Evolutionary conservation across 108 stramenopile species (phyloP), one percentile per base, ranked within the genome.

Genomic region (Conticribra weissflogii): DNA sequence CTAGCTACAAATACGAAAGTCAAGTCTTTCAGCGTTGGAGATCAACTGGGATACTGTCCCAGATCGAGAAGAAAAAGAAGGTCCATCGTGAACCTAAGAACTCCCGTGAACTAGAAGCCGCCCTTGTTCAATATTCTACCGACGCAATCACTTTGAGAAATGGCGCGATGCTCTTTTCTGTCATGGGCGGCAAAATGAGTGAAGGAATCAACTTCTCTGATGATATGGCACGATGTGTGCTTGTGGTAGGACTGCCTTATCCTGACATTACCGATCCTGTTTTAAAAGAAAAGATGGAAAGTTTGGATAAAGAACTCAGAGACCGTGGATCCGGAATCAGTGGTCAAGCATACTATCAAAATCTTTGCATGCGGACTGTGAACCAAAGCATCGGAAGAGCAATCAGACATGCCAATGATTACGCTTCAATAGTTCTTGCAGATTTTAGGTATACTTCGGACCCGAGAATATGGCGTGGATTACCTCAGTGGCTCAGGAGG

Each of bases 191-290:
- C 7, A 98, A 98, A 72, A 88, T 99, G 71, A 93, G 91, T 54
- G 99, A 99, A 77, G 99, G 99, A 5, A 98, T 99, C 83, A 99
- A 99, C 62, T 98, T 99, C 82, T 83, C 86, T 50, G 88, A 99
- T 72, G 97, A 97, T n/a, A 90, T 98, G 76, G 98, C 97, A 17
- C 81, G 99, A 15, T 76, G 85, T 25, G 98, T 99, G 2, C 84
- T 98, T 16, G 96, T 99, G 56, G 97, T 96, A 22, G 99, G 99
- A 4, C 70, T 99, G 27, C 99, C 99, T n/a, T 99, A 94, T 82
- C 91, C 99, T 15, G 98, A 98, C 72, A 80, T 91, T 23, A 87
- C 91, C 12, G 99, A 99, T 82, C 94, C 98, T 0, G 88, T 96
- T 33, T 59, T 99, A 56, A 79, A 85, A 62, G 98, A 98, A 79